Percentiles rank a stretch among this genome's conserved stretches.
phyloP scores from a whole-genome alignment of 176 grass and related monocot species.

The Alloteropsis semialata region DNA sequence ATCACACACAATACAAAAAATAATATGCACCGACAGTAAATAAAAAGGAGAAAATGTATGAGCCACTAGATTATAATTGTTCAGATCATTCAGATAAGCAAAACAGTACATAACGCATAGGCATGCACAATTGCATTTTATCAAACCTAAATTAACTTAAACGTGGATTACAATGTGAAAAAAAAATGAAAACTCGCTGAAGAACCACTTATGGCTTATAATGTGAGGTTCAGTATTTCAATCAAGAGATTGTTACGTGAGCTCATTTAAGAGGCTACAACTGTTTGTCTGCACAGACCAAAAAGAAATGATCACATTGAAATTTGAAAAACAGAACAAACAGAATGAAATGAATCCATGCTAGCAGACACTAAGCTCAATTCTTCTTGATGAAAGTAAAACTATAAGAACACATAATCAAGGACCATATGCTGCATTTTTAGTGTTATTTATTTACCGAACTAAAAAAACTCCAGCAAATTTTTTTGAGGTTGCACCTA shows the following conservation, averaged over 20 bases:
- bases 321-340: conserved; percentile 1
- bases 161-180: neutral
- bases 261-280: neutral
- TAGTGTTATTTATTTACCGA: neutral
- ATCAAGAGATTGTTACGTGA: neutral
- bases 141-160: neutral
- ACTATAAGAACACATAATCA: neutral
- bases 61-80: neutral
- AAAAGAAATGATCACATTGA: neutral
- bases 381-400: neutral
- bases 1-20: neutral
- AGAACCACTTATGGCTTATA: neutral
- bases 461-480: neutral
- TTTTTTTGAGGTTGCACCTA: neutral
- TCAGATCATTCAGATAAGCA: neutral
- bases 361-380: neutral
- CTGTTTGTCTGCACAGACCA: neutral
- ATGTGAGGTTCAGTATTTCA: neutral
- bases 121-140: neutral
- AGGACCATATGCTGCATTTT: neutral
- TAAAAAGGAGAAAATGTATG: neutral
- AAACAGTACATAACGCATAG: neutral
- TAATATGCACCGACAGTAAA: neutral
- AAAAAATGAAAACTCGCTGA: neutral
- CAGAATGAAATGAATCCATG: neutral